phyloP scores from a whole-genome alignment of 2,329 filamentous ascomycete genomes.

The Aspergillus pseudoterreus region DNA sequence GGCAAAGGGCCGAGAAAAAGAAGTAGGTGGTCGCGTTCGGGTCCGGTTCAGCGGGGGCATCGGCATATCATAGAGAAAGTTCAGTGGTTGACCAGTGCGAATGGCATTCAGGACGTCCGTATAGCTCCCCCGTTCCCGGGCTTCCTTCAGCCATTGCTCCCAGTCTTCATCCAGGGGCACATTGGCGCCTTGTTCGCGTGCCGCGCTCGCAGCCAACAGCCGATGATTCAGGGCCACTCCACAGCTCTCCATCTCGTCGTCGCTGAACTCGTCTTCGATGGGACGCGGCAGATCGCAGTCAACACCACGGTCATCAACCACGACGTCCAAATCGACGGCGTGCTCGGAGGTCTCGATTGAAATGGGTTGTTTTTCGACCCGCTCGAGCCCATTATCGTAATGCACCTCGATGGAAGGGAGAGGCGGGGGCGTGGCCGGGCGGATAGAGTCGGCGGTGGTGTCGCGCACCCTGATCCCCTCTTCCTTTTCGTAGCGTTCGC shows the following conservation, averaged over 20 bases:
- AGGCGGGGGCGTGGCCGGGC: constrained; percentile 44
- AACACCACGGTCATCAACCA: constrained; percentile 22
- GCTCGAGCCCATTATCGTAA: constrained; percentile 22
- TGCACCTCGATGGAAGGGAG: constrained; percentile 31
- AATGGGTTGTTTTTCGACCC: constrained; percentile 20
- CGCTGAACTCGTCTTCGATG: constrained; percentile 41
- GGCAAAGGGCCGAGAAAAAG: constrained; percentile 21
- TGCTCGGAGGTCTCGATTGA: constrained; percentile 19
- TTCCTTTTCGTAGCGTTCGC: constrained; percentile 49
- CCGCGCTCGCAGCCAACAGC: constrained; percentile 51
- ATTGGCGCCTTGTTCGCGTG: constrained; percentile 47
- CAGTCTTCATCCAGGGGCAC: constrained; percentile 46
- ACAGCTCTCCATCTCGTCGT: constrained; percentile 48
- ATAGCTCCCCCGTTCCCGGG: constrained; percentile 48
- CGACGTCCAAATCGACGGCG: constrained; percentile 20
- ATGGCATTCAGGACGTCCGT: constrained; percentile 40
- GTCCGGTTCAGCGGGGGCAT: constrained; percentile 15
- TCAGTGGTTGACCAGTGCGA: constrained; percentile 32
- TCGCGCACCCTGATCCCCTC: constrained; percentile 58
- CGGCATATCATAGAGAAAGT: constrained; percentile 24
- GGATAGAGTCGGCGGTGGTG: constrained; percentile 58
- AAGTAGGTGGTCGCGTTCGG: constrained; percentile 13
- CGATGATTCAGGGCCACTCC: constrained; percentile 51
- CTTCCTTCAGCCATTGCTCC: constrained; percentile 59
- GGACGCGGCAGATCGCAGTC: constrained; percentile 22